phyloP scores from a whole-genome alignment of 225 moss, liverwort and hornwort species.

The Physcomitrellopsis africana region DNA sequence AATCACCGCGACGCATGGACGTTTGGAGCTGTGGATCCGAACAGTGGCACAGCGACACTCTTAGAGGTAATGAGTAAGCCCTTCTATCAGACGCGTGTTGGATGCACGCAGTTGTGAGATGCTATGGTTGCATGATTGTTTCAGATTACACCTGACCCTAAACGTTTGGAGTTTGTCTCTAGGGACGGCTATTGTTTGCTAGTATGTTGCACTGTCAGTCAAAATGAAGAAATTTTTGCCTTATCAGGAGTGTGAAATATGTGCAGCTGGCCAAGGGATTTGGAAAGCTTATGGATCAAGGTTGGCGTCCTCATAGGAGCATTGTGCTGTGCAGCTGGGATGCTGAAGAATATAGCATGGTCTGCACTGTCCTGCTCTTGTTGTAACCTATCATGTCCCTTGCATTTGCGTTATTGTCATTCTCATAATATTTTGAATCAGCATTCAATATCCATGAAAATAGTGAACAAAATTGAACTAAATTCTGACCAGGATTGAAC shows the following conservation, averaged over 20 bases:
- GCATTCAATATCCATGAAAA: background rate
- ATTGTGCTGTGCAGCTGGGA: slow-evolving; percentile 91
- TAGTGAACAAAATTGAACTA: background rate
- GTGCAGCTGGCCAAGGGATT: slow-evolving; percentile 74
- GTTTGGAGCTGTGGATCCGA: slow-evolving; percentile 91
- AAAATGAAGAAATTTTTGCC: slow-evolving; percentile 9
- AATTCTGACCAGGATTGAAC: no score
- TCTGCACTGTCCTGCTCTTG: slow-evolving; percentile 28
- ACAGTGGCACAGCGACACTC: slow-evolving; percentile 81
- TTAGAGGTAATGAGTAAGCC: slow-evolving; percentile 60
- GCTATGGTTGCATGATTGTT: background rate
- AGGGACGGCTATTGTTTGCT: slow-evolving; percentile 1
- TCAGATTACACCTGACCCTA: background rate
- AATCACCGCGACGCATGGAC: slow-evolving; percentile 97
- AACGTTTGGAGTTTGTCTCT: background rate
- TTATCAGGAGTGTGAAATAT: slow-evolving; percentile 12
- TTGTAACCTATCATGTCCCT: slow-evolving; percentile 3
- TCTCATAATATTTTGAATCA: background rate
- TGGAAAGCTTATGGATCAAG: slow-evolving; percentile 56
- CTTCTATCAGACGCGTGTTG: slow-evolving; percentile 7
- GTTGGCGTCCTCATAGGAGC: slow-evolving; percentile 82
- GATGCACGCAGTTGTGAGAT: slow-evolving; percentile 12
- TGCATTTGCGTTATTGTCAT: background rate
- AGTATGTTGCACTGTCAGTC: slow-evolving; percentile 7
- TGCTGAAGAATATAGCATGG: slow-evolving; percentile 90